Evolutionary conservation across 768 basidiomycete species (phyloP), one percentile per base, ranked within the genome.

Genomic region (Austroboletus festivus): DNA sequence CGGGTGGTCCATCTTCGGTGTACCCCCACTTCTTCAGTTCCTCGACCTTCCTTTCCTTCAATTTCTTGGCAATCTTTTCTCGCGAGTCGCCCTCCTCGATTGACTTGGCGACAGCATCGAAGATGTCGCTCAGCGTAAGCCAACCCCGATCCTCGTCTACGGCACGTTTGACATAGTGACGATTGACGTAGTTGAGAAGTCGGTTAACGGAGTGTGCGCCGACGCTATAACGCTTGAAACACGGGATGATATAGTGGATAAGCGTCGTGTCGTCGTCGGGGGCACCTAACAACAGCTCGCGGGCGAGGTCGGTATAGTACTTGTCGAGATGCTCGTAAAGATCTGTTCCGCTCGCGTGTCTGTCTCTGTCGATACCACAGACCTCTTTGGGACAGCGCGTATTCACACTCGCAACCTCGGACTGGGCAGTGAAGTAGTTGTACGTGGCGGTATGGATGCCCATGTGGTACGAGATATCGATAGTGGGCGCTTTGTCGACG

Each of bases 401-500:
- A 35, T 69, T 71, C 20, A 65, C 50, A 35, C 68, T 71, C 41
- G 67, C 60, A 23, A 68, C 66, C 59, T 85, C 83, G 50, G 71
- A 75, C 64, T 80, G 78, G n/a, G 77, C 63, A 46, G 79, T 80
- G 61, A 82, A 80, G 78, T 87, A 89, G 71, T 88, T 86, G 73
- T 89, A 89, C 47, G 82, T 81, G n/a, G 86, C 84, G 18, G 86
- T 86, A 65, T 89, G 85, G 34, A 89, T 83, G 50, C 85, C 85
- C 62, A 85, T 80, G 60, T 88, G 86, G 55, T 86, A 85, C 22
- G 70, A 76, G 47, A 85, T 75, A 54, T 87, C 86, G 56, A 89
- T 81, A 12, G 83, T 71, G 30, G 87, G 86, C 6, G 84, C 80
- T 62, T 84, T 86, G 53, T 71, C 67, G 43, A 71, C 55, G 53